Conservation (phyloP, 1,139 yeast species). For the Yamadazyma dushanensis region DNA sequence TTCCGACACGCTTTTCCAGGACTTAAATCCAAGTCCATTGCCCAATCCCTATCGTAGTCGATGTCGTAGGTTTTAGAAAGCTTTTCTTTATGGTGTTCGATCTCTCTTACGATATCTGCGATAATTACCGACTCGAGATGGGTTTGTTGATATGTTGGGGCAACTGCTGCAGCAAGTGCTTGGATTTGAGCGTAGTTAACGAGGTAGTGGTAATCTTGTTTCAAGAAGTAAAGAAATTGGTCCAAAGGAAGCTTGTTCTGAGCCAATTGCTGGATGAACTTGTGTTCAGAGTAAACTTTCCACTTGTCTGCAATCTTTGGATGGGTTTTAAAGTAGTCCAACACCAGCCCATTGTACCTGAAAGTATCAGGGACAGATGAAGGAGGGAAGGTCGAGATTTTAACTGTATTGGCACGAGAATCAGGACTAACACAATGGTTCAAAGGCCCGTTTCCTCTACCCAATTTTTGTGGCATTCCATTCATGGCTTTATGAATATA, state of each 20-base stretch:
- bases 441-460: slow-evolving; percentile 72
- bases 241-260: slow-evolving; percentile 48
- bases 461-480: slow-evolving; percentile 36
- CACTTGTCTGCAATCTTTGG: slow-evolving; percentile 57
- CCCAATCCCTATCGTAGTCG: slow-evolving; percentile 44
- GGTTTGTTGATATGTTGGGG: slow-evolving; percentile 55
- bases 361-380: too few species aligned
- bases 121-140: slow-evolving; percentile 54
- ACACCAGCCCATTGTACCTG: slow-evolving; percentile 11
- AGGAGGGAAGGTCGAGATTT: too few species aligned
- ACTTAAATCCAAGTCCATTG: slow-evolving; percentile 34
- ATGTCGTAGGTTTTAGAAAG: slow-evolving; percentile 47
- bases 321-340: slow-evolving; percentile 52
- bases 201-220: slow-evolving; percentile 73
- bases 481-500: slow-evolving; percentile 69
- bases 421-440: slow-evolving; percentile 45
- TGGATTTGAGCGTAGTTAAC: slow-evolving; percentile 70
- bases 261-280: slow-evolving; percentile 58
- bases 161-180: slow-evolving; percentile 62
- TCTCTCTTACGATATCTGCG: slow-evolving; percentile 53
- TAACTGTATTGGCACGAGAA: slow-evolving; percentile 8
- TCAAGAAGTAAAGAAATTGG: slow-evolving; percentile 57
- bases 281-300: slow-evolving; percentile 61
- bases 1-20: slow-evolving; percentile 58
- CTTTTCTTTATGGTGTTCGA: slow-evolving; percentile 55